These are phyloP conservation scores for Purpureocillium takamizusanense DNA, from an alignment of 2,329 filamentous ascomycete species.

Conservation along the genomic window DNA sequence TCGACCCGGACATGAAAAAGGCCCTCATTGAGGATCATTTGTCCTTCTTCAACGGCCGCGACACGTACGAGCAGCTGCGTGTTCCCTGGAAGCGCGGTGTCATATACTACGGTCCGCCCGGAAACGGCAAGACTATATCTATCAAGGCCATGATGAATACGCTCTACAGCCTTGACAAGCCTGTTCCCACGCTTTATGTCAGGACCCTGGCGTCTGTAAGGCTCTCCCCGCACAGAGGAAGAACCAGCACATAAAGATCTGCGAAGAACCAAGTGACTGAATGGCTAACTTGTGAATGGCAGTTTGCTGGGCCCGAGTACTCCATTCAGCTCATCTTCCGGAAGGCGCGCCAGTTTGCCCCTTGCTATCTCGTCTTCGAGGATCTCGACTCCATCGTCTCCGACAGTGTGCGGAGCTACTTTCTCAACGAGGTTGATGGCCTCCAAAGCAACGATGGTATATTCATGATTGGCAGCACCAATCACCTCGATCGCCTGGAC, in stretches of 20 bases:
- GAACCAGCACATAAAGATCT: too few relatives aligned
- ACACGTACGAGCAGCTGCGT: slow-evolving; percentile 49
- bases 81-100: slow-evolving; percentile 66
- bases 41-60: slow-evolving; percentile 52
- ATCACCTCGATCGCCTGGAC: slow-evolving; percentile 57
- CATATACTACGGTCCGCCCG: slow-evolving; percentile 56
- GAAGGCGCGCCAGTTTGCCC: slow-evolving; percentile 52
- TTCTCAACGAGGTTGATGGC: slow-evolving; percentile 65
- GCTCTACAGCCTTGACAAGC: slow-evolving; percentile 41
- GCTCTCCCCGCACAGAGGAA: too few relatives aligned
- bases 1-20: slow-evolving; percentile 56
- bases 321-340: slow-evolving; percentile 43
- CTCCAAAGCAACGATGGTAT: slow-evolving; percentile 63
- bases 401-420: slow-evolving; percentile 54
- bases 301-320: slow-evolving; percentile 46
- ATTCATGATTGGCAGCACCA: slow-evolving; percentile 59
- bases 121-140: slow-evolving; percentile 61
- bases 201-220: slow-evolving; percentile 36
- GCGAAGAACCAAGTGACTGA: not conserved
- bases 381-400: slow-evolving; percentile 60
- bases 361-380: slow-evolving; percentile 64
- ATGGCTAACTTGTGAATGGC: slow-evolving; percentile 5
- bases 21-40: slow-evolving; percentile 53
- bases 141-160: slow-evolving; percentile 63
- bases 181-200: slow-evolving; percentile 54